Base-by-base conservation (phyloP, 2,329 filamentous ascomycete genomes). In the Trichophyton schoenleinii region DNA sequence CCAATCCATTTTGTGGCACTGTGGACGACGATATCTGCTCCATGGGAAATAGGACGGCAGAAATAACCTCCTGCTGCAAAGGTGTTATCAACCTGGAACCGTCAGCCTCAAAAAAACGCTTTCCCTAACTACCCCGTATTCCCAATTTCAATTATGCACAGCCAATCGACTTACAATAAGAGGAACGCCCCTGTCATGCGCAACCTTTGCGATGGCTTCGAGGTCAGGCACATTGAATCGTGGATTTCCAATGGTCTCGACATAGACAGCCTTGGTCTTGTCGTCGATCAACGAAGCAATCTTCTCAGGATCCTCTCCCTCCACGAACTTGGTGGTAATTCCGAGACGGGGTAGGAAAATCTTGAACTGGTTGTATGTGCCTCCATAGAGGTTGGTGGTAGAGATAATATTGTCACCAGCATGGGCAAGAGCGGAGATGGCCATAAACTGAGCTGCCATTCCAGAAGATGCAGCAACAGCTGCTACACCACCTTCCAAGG, bases 1-100 rank as follows among this genome's bases (percentile, higher is more conserved):
- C 91, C 91, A 65, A 97, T 96, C 91, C 91, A 96, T 76, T 96
- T 96, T 62, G 91, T 96, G 9, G 91, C 91, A 44, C 88, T 94
- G 80, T 96, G 91, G 25, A 96, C 89, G 59, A 96, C 87, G 63
- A 96, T 96, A 71, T 96, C 91, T 65, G 89, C 91, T 61, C 91
- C 91, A 74, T 95, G 88, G 25, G 91, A 86, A 68, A 96, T 92
- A 46, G 91, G 91, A 5, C 87, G 85, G 67, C 87, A 79, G 73
- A 89, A 95, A 80, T 89, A 96, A 58, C 92, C 91, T 63, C 91
- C 91, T 11, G 91, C 91, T 55, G 91, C 92, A 69, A 96, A 96
- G 7, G 91, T 96, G 80, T 96, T 96, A 78, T 96, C 91, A 57
- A 92, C 87, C 81, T 88, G 66, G 49, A 57, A 46, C 7, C 38